phyloP scores from a whole-genome alignment of 2,329 filamentous ascomycete genomes.

The Coniochaeta sp. region DNA sequence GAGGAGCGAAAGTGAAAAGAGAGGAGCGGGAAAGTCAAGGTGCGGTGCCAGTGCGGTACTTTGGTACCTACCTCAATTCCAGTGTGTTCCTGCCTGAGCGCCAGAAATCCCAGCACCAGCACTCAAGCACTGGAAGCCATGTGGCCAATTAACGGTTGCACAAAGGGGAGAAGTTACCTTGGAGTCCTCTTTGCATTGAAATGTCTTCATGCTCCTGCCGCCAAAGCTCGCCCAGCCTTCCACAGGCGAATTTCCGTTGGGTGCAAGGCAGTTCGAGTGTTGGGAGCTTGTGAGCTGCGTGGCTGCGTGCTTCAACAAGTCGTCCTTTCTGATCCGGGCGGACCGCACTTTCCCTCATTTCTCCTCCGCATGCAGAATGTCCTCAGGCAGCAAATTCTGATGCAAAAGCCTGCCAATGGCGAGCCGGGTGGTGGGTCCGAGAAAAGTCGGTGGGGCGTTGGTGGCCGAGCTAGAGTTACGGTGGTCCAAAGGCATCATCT shows the following conservation, averaged over 20 bases:
- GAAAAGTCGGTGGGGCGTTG: not conserved
- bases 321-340: not conserved
- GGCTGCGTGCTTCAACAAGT: too few relatives aligned
- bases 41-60: too few relatives aligned
- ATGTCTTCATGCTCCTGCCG: not conserved
- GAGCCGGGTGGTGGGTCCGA: not conserved
- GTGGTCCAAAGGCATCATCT: not conserved
- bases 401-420: not conserved
- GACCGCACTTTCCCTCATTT: not conserved
- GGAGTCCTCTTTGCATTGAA: not conserved
- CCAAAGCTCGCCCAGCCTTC: not conserved
- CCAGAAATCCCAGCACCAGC: not conserved
- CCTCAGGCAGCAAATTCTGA: constrained; percentile 1
- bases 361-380: not conserved
- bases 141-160: not conserved
- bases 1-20: constrained; percentile 2
- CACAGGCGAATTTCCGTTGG: not conserved
- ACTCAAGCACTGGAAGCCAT: not conserved
- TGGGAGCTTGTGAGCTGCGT: not conserved
- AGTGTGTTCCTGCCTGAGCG: not conserved
- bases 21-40: constrained; percentile 4
- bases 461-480: not conserved
- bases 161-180: not conserved
- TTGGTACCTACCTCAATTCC: not conserved
- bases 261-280: not conserved